Evolutionary conservation across 179 eudicot species (phyloP), one percentile per base, ranked within the genome.

Genomic region (Beta macrorhiza): DNA sequence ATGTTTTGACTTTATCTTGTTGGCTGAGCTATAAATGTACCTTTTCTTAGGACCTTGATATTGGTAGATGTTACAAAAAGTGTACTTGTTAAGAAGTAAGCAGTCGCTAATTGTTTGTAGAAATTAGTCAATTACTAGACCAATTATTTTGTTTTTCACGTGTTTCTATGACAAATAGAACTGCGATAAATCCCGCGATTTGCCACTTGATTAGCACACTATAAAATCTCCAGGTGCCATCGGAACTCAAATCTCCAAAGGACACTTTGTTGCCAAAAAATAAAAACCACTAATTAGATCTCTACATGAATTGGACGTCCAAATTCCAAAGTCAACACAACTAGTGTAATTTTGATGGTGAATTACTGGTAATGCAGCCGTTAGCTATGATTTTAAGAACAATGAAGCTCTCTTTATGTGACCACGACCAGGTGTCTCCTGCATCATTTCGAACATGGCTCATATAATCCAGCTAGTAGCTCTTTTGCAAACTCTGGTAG

Each of bases 11-110:
- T 51, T 62, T 58, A 12, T 70, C 63, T 59, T 17, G 22, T n/a
- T 67, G 72, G 72, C 72, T 67, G 58, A 45, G 56, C 78, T 77
- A 25, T 68, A 77, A 81, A 45, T 76, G 57, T 51, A 76, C 15
- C 29, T 61, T 53, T 42, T 37, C 51, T 80, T 44, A 55, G 77
- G 56, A 45, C 37, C 77, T 69, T 44, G 17, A 69, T 53, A 55
- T 74, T 65, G 64, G 61, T 80, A 75, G 83, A 62, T 69, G 77
- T 13, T 75, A 62, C 45, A 32, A 77, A 65, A 37, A 78, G 72
- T 82, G 76, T 82, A 45, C 65, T 45, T 68, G 79, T 67, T 62
- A 57, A 56, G 74, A 67, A 65, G 64, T 65, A 37, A 17, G 72
- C 67, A 63, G 59, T 49, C 22, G 64, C 17, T n/a, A 72, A 9